Conservation (phyloP, 257 asterid genomes). For the Thymus quinquecostatus region DNA sequence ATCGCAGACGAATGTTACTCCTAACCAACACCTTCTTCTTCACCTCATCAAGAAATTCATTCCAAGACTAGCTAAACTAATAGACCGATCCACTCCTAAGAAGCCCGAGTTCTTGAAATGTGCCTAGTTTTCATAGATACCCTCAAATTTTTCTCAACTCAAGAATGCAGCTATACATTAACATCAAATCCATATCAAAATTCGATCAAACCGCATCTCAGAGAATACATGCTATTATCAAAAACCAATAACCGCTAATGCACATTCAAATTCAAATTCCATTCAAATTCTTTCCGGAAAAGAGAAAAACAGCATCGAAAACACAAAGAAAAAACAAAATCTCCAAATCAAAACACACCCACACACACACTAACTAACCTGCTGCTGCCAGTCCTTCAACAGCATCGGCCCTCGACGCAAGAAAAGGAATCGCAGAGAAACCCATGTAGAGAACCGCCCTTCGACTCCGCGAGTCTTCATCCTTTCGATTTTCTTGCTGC, state of each 20-base stretch:
- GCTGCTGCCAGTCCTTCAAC: constrained; percentile 36
- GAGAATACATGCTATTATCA: neutral
- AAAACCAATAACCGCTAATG: neutral
- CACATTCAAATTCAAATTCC: neutral
- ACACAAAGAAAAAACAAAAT: neutral
- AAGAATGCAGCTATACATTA: constrained; percentile 7
- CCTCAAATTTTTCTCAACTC: constrained; percentile 6
- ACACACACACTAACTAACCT: constrained; percentile 5
- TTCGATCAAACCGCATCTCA: neutral
- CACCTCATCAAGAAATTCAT: neutral
- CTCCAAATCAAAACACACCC: constrained; percentile 16
- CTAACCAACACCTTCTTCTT: neutral
- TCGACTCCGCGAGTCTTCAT: constrained; percentile 40
- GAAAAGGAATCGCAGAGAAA: constrained; percentile 61
- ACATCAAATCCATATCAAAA: constrained; percentile 5
- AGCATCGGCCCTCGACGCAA: constrained; percentile 47
- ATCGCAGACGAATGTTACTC: neutral
- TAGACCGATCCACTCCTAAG: neutral
- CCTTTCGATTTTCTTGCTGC: constrained; percentile 43
- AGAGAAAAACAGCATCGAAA: too few species aligned
- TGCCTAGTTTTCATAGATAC: neutral
- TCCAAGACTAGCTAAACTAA: neutral
- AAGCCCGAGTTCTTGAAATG: neutral
- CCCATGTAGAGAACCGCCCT: constrained; percentile 64
- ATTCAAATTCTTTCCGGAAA: constrained; percentile 17